phyloP scores from a whole-genome alignment of 192 early-diverging fungal genomes.

The Entomortierella chlamydospora region DNA sequence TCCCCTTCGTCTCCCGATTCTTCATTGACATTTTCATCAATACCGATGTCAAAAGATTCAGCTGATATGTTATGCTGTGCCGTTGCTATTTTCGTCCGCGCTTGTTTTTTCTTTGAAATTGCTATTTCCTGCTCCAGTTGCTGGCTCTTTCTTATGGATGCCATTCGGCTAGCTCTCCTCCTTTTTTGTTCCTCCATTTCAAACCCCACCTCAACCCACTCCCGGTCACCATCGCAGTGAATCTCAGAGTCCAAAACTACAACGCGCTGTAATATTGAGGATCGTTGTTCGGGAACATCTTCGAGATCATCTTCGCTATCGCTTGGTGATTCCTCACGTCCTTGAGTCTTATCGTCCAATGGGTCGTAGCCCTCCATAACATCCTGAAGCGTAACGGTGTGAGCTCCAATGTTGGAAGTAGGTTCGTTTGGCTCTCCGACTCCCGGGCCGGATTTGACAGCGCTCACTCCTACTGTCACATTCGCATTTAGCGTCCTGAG shows the following conservation, averaged over 20 bases:
- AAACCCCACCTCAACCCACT: constrained; percentile 43
- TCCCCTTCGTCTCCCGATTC: constrained; percentile 11
- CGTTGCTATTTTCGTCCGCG: no score
- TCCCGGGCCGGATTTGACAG: not conserved
- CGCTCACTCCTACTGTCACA: not conserved
- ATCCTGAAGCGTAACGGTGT: not conserved
- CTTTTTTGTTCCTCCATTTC: constrained; percentile 33
- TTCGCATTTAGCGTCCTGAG: not conserved
- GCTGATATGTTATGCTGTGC: no score
- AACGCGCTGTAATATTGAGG: constrained; percentile 19
- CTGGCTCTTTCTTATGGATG: constrained; percentile 7
- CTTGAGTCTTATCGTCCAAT: constrained; percentile 30
- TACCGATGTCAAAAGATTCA: no score
- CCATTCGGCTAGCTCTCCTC: constrained; percentile 32
- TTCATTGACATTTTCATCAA: not conserved
- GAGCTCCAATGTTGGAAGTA: not conserved
- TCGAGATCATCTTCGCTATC: constrained; percentile 37
- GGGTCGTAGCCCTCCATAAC: constrained; percentile 47
- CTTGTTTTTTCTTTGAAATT: not conserved
- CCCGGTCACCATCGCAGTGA: constrained; percentile 24
- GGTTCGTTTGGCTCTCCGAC: not conserved
- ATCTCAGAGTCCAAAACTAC: constrained; percentile 36
- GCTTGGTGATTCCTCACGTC: constrained; percentile 13
- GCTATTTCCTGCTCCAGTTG: constrained; percentile 13
- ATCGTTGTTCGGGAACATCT: not conserved